Percentiles rank a stretch among this genome's conserved stretches.
These are phyloP conservation scores for Leptographium wingfieldii DNA, from an alignment of 2,329 filamentous ascomycete genomes.

Conservation along the genomic window DNA sequence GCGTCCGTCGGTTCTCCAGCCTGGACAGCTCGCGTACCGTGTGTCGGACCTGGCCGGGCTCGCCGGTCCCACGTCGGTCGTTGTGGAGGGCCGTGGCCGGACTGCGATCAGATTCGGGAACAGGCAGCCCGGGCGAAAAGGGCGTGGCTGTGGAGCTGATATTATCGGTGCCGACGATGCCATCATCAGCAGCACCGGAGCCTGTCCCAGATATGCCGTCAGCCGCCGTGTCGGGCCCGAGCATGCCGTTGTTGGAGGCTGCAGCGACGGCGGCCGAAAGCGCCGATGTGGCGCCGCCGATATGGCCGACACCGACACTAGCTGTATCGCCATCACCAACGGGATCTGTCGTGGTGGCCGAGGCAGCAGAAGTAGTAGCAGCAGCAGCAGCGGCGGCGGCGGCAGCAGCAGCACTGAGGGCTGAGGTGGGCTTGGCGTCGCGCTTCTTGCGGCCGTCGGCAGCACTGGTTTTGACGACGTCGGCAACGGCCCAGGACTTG, in stretches of 20 bases:
- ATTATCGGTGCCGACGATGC: neutral
- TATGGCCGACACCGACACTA: neutral
- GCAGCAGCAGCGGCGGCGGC: neutral
- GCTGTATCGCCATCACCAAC: neutral
- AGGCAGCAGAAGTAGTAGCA: neutral
- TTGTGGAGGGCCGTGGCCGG: slow-evolving; percentile 10
- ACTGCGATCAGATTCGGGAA: slow-evolving; percentile 8
- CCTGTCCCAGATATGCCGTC: neutral
- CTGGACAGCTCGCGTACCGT: slow-evolving; percentile 49
- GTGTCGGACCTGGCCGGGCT: slow-evolving; percentile 55
- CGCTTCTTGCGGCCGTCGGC: slow-evolving; percentile 15
- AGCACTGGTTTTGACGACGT: slow-evolving; percentile 33
- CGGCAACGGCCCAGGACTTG: slow-evolving; percentile 35
- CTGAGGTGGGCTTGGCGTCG: neutral
- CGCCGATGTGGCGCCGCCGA: neutral
- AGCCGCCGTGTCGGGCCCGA: neutral
- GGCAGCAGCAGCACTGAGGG: neutral
- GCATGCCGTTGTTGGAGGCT: neutral
- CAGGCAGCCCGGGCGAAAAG: neutral
- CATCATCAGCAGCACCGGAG: neutral
- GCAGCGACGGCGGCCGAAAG: neutral
- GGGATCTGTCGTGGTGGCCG: neutral
- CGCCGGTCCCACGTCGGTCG: slow-evolving; percentile 40
- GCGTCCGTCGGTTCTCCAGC: slow-evolving; percentile 54
- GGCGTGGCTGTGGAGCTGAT: too few relatives aligned